phyloP scores from a whole-genome alignment of 306 rosid species.

The Neltuma alba region DNA sequence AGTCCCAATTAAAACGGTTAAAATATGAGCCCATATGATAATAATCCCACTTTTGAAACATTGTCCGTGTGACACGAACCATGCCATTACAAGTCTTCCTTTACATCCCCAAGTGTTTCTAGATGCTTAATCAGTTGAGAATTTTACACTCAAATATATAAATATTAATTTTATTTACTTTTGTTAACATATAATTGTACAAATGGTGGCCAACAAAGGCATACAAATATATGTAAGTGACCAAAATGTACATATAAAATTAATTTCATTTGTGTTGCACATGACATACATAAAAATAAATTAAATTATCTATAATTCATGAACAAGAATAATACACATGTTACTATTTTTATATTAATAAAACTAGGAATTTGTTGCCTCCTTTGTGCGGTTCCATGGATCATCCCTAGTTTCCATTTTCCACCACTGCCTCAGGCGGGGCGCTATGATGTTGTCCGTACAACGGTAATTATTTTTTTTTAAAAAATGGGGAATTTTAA shows the following conservation, averaged over 20 bases:
- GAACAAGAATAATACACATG: neutral
- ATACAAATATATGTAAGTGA: neutral
- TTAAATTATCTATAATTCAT: neutral
- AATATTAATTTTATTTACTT: no score
- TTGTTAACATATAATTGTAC: no score
- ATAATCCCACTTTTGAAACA: conserved; percentile 48
- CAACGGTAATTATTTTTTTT: neutral
- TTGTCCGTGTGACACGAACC: conserved; percentile 86
- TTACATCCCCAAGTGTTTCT: conserved; percentile 48
- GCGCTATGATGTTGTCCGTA: neutral
- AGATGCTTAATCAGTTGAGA: conserved; percentile 43
- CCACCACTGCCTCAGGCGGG: neutral
- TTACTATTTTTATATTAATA: neutral
- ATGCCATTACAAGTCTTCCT: conserved; percentile 26
- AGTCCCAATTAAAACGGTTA: conserved; percentile 37
- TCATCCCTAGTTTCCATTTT: neutral
- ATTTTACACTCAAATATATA: neutral
- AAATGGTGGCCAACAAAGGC: no score
- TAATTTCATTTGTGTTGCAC: neutral
- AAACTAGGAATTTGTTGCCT: neutral
- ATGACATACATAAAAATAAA: neutral
- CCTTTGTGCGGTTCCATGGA: neutral
- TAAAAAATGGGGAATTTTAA: neutral
- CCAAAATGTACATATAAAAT: no score
- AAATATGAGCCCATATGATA: conserved; percentile 6